These are phyloP conservation scores for Cytospora piceae DNA, from an alignment of 2,329 filamentous ascomycete genomes.

Conservation along the genomic window DNA sequence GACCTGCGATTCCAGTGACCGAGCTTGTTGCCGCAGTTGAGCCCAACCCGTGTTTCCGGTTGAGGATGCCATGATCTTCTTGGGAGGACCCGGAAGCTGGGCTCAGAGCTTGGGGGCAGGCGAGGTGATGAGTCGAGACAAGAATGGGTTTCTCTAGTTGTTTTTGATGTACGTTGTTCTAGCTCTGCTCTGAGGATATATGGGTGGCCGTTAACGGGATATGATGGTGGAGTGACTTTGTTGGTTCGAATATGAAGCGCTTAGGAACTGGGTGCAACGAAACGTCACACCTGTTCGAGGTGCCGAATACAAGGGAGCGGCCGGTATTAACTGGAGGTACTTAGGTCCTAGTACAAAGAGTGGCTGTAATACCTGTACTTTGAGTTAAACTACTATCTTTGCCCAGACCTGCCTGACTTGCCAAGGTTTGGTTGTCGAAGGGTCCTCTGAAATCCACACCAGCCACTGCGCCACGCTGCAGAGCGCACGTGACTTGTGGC, in stretches of 20 bases:
- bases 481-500: background rate
- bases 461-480: background rate
- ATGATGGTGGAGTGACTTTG: background rate
- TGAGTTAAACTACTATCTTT: background rate
- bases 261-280: background rate
- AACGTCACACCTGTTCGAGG: background rate
- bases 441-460: background rate
- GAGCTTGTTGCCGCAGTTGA: slow-evolving; percentile 89
- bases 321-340: background rate
- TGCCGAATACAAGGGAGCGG: background rate
- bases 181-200: background rate
- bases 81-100: slow-evolving; percentile 1
- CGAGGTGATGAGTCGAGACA: background rate
- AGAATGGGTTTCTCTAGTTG: background rate
- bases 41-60: slow-evolving; percentile 76
- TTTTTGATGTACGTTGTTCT: background rate
- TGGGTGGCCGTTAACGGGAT: background rate
- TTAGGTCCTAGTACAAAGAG: background rate
- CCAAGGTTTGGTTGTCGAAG: background rate
- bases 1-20: slow-evolving; percentile 89
- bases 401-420: background rate
- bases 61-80: slow-evolving; percentile 52
- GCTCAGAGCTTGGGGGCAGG: slow-evolving; percentile 4
- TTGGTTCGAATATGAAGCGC: background rate
- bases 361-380: background rate